Evolutionary conservation across 768 basidiomycete species (phyloP).

Genomic region (Russula vinacea): DNA sequence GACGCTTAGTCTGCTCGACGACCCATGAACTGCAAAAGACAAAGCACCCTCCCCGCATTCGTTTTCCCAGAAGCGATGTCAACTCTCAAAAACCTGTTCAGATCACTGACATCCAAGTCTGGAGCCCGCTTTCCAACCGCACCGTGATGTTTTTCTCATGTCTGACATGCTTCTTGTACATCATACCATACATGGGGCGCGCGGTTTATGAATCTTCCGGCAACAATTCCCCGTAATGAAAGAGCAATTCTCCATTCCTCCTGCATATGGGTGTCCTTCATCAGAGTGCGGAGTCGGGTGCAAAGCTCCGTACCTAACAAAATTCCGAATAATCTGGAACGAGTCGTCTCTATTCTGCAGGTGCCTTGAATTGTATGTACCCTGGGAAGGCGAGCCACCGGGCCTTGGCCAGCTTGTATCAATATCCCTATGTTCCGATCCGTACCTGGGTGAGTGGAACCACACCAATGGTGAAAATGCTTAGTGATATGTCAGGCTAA

Average conservation of each 20-base stretch:
- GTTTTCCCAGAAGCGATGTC: background rate
- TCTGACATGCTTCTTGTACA: constrained; percentile 24
- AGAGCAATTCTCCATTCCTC: constrained; percentile 5
- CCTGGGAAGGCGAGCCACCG: constrained; percentile 15
- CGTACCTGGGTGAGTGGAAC: background rate
- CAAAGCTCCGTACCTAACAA: constrained; percentile 8
- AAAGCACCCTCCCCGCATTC: background rate
- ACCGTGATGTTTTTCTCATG: constrained; percentile 15
- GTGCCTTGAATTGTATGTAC: constrained; percentile 6
- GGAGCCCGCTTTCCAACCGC: constrained; percentile 24
- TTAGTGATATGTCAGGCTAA: constrained; percentile 5
- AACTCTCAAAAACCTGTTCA: constrained; percentile 2
- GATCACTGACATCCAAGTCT: background rate
- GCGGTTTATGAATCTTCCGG: constrained; percentile 10
- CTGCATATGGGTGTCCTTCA: constrained; percentile 1
- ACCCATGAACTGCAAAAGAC: background rate
- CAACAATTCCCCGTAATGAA: constrained; percentile 7
- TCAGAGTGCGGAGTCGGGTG: constrained; percentile 1
- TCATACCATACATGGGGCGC: constrained; percentile 17
- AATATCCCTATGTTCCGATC: constrained; percentile 9
- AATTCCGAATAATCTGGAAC: constrained; percentile 14
- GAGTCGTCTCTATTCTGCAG: constrained; percentile 6
- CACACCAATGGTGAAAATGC: background rate
- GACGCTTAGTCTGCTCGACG: background rate
- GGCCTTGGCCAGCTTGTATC: constrained; percentile 1